Evolutionary conservation across 164 flowering plant species (phyloP).

Genomic region (Chloranthus sessilifolius): DNA sequence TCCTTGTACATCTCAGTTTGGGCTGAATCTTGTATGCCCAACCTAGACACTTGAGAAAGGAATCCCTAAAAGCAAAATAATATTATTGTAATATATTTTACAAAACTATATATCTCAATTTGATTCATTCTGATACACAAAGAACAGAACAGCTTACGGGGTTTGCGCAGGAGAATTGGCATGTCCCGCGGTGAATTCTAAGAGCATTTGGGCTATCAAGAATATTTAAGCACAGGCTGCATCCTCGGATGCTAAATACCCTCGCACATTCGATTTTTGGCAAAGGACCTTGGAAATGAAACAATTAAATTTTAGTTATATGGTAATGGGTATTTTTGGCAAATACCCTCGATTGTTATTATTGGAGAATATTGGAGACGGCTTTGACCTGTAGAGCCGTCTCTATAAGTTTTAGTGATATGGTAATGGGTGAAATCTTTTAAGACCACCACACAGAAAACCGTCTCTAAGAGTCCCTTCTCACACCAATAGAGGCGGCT

Average conservation of each 20-base stretch:
- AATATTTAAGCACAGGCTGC: slow-evolving; percentile 63
- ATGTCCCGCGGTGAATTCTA: slow-evolving; percentile 46
- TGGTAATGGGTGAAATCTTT: too few species aligned
- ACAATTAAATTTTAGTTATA: too few species aligned
- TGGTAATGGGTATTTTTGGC: too few species aligned
- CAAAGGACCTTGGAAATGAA: slow-evolving; percentile 65
- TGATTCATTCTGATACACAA: background rate
- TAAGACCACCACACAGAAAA: too few species aligned
- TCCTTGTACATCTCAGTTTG: slow-evolving; percentile 26
- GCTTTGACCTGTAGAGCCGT: too few species aligned
- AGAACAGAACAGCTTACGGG: slow-evolving; percentile 18
- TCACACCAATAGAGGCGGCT: too few species aligned
- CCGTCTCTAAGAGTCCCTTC: too few species aligned
- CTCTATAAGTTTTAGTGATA: too few species aligned
- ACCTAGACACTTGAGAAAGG: slow-evolving; percentile 38
- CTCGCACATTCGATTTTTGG: slow-evolving; percentile 82
- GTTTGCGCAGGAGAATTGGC: slow-evolving; percentile 45
- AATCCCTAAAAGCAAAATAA: too few species aligned
- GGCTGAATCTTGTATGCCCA: slow-evolving; percentile 47
- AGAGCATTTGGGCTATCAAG: slow-evolving; percentile 53
- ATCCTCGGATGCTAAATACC: slow-evolving; percentile 59
- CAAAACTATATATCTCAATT: background rate
- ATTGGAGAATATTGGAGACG: too few species aligned
- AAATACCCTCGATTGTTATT: too few species aligned
- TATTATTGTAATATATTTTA: slow-evolving; percentile 5